Conservation (phyloP, 768 basidiomycete genomes). For the Coprinellus micaceus region DNA sequence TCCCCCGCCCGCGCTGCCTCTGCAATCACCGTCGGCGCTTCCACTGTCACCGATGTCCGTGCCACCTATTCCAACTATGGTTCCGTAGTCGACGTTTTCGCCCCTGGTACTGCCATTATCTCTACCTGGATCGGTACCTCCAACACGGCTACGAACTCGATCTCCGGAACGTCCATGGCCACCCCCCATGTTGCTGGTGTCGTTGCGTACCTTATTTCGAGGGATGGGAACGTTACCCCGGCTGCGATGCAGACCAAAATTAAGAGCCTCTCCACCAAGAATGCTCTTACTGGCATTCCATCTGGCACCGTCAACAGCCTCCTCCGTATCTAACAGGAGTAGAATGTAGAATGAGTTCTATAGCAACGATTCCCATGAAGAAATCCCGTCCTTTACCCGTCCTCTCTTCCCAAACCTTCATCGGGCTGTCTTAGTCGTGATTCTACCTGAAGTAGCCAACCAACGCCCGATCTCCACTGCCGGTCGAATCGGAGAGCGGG, state of each 20-base stretch:
- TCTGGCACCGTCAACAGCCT: constrained; percentile 14
- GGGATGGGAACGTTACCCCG: constrained; percentile 30
- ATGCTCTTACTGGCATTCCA: constrained; percentile 17
- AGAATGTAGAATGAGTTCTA: too few relatives aligned
- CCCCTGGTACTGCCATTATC: constrained; percentile 27
- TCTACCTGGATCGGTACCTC: constrained; percentile 24
- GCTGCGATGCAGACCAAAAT: constrained; percentile 27
- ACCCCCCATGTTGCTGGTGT: constrained; percentile 37
- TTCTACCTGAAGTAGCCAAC: too few relatives aligned
- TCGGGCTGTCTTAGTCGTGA: too few relatives aligned
- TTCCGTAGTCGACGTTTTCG: constrained; percentile 31
- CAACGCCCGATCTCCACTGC: too few relatives aligned
- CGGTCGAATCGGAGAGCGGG: too few relatives aligned
- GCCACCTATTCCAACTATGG: constrained; percentile 36
- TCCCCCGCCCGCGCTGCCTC: constrained; percentile 30
- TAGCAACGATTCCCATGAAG: too few relatives aligned
- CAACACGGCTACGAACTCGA: constrained; percentile 20
- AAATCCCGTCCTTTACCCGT: too few relatives aligned
- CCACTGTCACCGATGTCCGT: constrained; percentile 26
- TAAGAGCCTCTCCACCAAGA: constrained; percentile 24
- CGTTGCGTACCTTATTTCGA: constrained; percentile 33
- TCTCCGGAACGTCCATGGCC: constrained; percentile 29
- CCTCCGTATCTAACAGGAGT: too few relatives aligned
- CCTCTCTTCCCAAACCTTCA: too few relatives aligned
- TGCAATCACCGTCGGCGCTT: constrained; percentile 34